Percentiles rank a stretch among this genome's conserved stretches.
Conservation (phyloP, 441 rosid species). For the Bruguiera hainesii region DNA sequence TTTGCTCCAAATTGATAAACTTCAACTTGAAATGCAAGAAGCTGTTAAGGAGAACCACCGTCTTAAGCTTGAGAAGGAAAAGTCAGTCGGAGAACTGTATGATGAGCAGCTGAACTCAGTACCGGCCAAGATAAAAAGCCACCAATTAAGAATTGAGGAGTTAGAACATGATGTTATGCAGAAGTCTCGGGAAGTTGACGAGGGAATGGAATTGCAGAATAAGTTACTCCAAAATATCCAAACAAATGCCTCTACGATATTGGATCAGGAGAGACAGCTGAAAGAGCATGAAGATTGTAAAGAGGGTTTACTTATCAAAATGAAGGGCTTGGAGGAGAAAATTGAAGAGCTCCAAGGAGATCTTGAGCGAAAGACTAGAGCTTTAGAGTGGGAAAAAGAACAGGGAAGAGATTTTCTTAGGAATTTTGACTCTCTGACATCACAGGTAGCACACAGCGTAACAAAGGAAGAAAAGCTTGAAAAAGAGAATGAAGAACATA, state of each 20-base stretch:
- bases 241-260: conserved; percentile 31
- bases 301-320: conserved; percentile 37
- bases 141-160: conserved; percentile 32
- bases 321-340: conserved; percentile 35
- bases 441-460: conserved; percentile 26
- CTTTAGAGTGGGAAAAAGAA: conserved; percentile 32
- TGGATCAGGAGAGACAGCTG: conserved; percentile 26
- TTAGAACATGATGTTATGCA: conserved; percentile 34
- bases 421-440: conserved; percentile 31
- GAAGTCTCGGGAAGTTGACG: conserved; percentile 46
- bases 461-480: conserved; percentile 25
- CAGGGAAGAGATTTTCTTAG: conserved; percentile 30
- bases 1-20: conserved; percentile 44
- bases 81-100: conserved; percentile 20
- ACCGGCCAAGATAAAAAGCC: conserved; percentile 21
- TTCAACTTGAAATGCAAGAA: conserved; percentile 46
- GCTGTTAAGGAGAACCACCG: conserved; percentile 35
- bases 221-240: conserved; percentile 40
- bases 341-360: conserved; percentile 41
- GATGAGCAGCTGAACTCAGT: conserved; percentile 27
- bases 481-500: conserved; percentile 13
- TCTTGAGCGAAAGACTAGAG: conserved; percentile 31
- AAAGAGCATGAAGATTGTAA: conserved; percentile 39
- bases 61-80: conserved; percentile 42
- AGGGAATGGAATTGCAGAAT: conserved; percentile 43